Evolutionary conservation across 1,284 basidiomycete species (phyloP).

Genomic region (Xanthoconium separans): DNA sequence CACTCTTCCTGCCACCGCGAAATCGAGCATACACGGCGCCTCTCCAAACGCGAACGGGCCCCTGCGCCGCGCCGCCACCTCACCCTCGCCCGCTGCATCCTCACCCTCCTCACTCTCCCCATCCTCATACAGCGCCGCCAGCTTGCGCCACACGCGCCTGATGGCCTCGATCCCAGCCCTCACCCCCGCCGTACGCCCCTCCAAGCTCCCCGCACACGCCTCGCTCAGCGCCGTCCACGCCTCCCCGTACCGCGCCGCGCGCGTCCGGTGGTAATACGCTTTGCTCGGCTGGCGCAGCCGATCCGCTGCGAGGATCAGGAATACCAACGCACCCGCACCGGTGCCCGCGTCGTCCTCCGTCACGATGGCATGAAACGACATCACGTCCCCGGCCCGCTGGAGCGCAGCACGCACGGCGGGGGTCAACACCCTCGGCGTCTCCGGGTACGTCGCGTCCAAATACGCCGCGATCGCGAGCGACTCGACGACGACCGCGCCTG

Average conservation of each 20-base stretch:
- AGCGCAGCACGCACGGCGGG: background rate
- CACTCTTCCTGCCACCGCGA: conserved; percentile 19
- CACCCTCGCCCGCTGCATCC: background rate
- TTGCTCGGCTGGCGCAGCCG: conserved; percentile 23
- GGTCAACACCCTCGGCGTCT: conserved; percentile 27
- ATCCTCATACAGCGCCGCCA: conserved; percentile 11
- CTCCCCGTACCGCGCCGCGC: conserved; percentile 12
- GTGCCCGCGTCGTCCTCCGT: background rate
- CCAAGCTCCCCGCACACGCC: background rate
- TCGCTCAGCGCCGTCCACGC: conserved; percentile 16
- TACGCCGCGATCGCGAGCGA: conserved; percentile 41
- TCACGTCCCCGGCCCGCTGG: background rate
- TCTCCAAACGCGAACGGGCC: conserved; percentile 20
- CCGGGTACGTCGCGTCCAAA: conserved; percentile 44
- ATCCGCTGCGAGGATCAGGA: conserved; percentile 14
- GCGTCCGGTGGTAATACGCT: conserved; percentile 21
- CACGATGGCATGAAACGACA: conserved; percentile 9
- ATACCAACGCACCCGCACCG: conserved; percentile 6
- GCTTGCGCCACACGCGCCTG: background rate
- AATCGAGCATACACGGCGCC: conserved; percentile 23
- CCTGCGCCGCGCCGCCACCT: background rate
- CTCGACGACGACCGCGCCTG: conserved; percentile 33
- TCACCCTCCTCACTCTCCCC: background rate
- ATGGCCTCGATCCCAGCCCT: conserved; percentile 12
- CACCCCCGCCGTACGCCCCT: conserved; percentile 12